phyloP scores from a whole-genome alignment of 1,284 basidiomycete species.

The Rhodotorula sp. region DNA sequence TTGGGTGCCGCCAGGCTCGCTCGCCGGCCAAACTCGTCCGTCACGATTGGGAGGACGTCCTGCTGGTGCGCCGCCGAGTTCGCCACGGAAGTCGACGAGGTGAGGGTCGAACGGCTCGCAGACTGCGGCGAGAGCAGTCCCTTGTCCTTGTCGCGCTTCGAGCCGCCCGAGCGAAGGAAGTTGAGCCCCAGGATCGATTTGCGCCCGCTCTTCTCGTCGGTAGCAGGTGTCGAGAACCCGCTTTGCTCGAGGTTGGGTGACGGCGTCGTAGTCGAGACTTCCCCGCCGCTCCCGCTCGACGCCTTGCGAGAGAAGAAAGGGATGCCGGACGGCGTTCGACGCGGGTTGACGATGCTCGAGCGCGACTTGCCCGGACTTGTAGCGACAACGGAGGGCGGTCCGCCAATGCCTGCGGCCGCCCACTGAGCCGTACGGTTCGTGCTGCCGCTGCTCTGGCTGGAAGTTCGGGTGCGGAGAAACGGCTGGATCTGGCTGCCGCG shows the following conservation, averaged over 20 bases:
- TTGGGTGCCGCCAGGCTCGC: constrained; percentile 62
- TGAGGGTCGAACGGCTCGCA: constrained; percentile 11
- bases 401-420: too few species aligned
- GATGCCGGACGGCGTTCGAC: constrained; percentile 88
- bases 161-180: constrained; percentile 42
- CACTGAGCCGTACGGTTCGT: constrained; percentile 28
- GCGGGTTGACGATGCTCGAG: constrained; percentile 49
- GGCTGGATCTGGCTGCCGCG: constrained; percentile 17
- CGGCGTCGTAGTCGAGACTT: constrained; percentile 48
- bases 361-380: constrained; percentile 43
- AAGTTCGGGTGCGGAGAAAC: constrained; percentile 28
- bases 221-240: not conserved
- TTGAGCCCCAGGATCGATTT: constrained; percentile 47
- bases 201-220: constrained; percentile 38
- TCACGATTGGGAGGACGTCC: not conserved
- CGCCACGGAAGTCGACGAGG: constrained; percentile 14
- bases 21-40: constrained; percentile 72
- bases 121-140: constrained; percentile 19
- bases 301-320: constrained; percentile 83
- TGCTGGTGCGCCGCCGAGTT: constrained; percentile 10
- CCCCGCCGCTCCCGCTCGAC: constrained; percentile 35
- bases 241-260: constrained; percentile 27
- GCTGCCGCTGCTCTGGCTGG: constrained; percentile 36
- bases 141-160: constrained; percentile 37
- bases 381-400: constrained; percentile 31